Base-by-base conservation (phyloP, 139 green algal genomes). In the Dunaliella primolecta region DNA sequence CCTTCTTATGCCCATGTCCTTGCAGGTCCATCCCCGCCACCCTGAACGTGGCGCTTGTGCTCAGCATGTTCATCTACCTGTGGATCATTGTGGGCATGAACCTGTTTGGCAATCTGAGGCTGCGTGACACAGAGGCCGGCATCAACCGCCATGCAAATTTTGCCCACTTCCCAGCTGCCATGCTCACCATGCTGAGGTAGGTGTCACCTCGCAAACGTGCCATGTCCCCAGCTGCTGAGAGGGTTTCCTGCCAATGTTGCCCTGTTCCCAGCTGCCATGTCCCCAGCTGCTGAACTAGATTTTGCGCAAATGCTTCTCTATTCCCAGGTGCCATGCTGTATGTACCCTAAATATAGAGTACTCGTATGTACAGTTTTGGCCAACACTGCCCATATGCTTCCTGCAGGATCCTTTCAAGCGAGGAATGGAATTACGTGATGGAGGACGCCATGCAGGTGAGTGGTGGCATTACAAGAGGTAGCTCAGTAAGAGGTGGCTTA, bases 51-150 rank as follows among this genome's bases (percentile, higher is more conserved):
- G 92, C 88, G 35, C 78, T 33, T 11, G 75, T 80, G 75, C 75
- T 80, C n/a, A 38, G 32, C 75, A 36, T 96, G 86, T 93, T 96
- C 85, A 95, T 97, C 86, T 92, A 38, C 30, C 75, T 96, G 33
- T 96, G 91, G 35, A 90, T 92, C 46, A 89, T 96, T 33, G 90
- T 96, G 33, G 94, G 94, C 46, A 95, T 96, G 91, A 94, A 95
- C 85, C 86, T 98, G 24, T 98, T 96, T 85, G 92, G 89, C 25
- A 82, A 83, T 24, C 81, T 97, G 34, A 91, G 88, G 80, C 37
- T 64, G 7, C 56, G 84, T n/a, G 86, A 78, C 82, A 32, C 29
- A 2, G n/a, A 36, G 2, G 75, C 11, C 2, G 75, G 75, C 30
- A 77, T 93, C 0, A 81, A 30, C 78, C 74, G 84, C 29, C 87